A percentile compares a stretch with the other conserved stretches of the same genome.
Evolutionary conservation across 805 yeast genomes (phyloP).

Genomic region (Grigorovia jiainica): DNA sequence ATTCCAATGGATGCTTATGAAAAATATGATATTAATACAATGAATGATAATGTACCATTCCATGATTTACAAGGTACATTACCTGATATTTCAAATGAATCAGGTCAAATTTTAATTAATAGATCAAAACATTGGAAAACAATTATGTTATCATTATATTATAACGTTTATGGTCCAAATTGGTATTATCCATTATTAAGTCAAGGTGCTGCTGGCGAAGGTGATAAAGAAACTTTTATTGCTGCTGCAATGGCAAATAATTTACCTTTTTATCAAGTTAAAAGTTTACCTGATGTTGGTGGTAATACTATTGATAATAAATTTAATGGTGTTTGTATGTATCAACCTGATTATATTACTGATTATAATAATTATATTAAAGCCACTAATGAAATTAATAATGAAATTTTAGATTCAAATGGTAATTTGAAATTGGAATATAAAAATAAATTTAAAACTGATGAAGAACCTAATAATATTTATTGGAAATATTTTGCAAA

Average conservation of each 20-base stretch:
- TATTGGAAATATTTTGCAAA: slow-evolving; percentile 1
- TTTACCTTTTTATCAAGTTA: slow-evolving; percentile 42
- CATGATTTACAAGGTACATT: slow-evolving; percentile 56
- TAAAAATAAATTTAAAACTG: not conserved
- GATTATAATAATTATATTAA: slow-evolving; percentile 34
- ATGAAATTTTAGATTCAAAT: not conserved
- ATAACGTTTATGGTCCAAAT: slow-evolving; percentile 58
- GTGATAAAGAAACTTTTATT: slow-evolving; percentile 69
- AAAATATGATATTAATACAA: slow-evolving; percentile 7
- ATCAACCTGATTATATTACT: slow-evolving; percentile 59
- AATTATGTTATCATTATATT: slow-evolving; percentile 50
- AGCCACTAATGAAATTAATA: slow-evolving; percentile 8
- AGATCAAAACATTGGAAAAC: slow-evolving; percentile 51
- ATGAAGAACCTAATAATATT: slow-evolving; percentile 1
- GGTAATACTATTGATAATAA: slow-evolving; percentile 34
- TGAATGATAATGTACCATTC: slow-evolving; percentile 32
- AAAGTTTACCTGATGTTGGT: slow-evolving; percentile 28
- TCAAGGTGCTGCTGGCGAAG: slow-evolving; percentile 72
- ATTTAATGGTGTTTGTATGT: slow-evolving; percentile 68
- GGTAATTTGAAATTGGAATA: not conserved
- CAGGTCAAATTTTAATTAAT: slow-evolving; percentile 61
- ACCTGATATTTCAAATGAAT: slow-evolving; percentile 64
- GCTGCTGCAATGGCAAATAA: slow-evolving; percentile 48
- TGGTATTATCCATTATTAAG: slow-evolving; percentile 61
- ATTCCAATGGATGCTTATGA: slow-evolving; percentile 24